Base-by-base conservation (phyloP, 192 early-diverging fungal genomes). In the Ambispora gerdemannii region DNA sequence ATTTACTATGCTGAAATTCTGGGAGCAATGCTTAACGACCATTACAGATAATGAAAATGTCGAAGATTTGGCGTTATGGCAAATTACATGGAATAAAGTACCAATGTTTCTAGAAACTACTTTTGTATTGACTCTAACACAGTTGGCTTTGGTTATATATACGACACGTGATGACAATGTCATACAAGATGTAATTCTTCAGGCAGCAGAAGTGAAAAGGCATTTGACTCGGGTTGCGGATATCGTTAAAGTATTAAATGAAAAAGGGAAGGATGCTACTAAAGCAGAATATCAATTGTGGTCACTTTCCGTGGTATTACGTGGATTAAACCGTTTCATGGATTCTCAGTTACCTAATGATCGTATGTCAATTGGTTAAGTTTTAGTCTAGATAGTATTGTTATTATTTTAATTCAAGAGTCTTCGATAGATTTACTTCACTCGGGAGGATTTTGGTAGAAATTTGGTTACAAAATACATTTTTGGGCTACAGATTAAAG, bases 61-160 rank as follows among this genome's bases (percentile, higher is more conserved):
- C 34, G n/a, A n/a, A n/a, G 67, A 70, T 70, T 47, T 52, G n/a
- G 17, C 17, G 8, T 70, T 56, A 15, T 70, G 67, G 67, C 67
- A 34, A 24, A 28, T 38, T 55, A 70, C 53, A 25, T 70, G 67
- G 67, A 70, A 70, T 20, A 58, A 31, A n/a, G 36, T 53, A 3
- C 20, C 36, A 10, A 70, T 32, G 8, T 35, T 70, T 28, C 20
- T 70, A 31, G 67, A 70, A 56, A 58, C 34, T 31, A 58, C 33
- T 8, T 70, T 58, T 34, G 53, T 70, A 24, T 70, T 70, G 15
- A 50, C 53, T 28, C 22, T 32, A 15, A 52, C 67, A 19, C 67
- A 70, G 43, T 28, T 70, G 24, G 51, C 36, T 20, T 34, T 49
- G 22, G 22, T 22, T 25, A 25, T 56, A 15, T 35, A 38, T 53